Evolutionary conservation across 768 basidiomycete genomes (phyloP).

Genomic region (Suillus lakei): DNA sequence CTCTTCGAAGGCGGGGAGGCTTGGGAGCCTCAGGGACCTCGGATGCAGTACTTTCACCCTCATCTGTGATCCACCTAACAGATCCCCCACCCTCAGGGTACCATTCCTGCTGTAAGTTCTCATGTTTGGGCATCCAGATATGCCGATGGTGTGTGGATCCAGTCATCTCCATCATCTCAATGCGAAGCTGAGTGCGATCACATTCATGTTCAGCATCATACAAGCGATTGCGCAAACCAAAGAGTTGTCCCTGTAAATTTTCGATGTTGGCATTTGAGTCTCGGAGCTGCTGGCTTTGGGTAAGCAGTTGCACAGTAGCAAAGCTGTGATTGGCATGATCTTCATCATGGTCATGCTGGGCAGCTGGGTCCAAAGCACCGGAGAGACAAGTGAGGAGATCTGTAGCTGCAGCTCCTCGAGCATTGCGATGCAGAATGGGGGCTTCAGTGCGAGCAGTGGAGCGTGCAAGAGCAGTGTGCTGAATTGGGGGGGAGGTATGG

Average conservation of each 20-base stretch:
- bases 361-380: conserved; percentile 29
- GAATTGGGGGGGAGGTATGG: not conserved
- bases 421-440: conserved; percentile 10
- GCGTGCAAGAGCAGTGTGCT: conserved; percentile 11
- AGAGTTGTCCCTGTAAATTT: not conserved
- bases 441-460: conserved; percentile 5
- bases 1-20: not conserved
- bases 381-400: conserved; percentile 28
- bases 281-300: conserved; percentile 31
- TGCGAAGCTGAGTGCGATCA: conserved; percentile 23
- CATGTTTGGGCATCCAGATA: too few relatives aligned
- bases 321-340: conserved; percentile 26
- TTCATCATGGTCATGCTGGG: conserved; percentile 26
- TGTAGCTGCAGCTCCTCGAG: conserved; percentile 13
- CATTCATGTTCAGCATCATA: conserved; percentile 12
- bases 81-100: too few relatives aligned
- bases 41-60: not conserved
- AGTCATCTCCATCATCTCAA: conserved; percentile 15
- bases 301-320: conserved; percentile 30
- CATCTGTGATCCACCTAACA: not conserved
- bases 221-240: conserved; percentile 21
- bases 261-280: conserved; percentile 26
- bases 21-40: not conserved
- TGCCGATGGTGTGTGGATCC: not conserved
- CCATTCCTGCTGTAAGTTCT: too few relatives aligned